Evolutionary conservation across 306 rosid genomes (phyloP).

Genomic region (Trifolium fragiferum): DNA sequence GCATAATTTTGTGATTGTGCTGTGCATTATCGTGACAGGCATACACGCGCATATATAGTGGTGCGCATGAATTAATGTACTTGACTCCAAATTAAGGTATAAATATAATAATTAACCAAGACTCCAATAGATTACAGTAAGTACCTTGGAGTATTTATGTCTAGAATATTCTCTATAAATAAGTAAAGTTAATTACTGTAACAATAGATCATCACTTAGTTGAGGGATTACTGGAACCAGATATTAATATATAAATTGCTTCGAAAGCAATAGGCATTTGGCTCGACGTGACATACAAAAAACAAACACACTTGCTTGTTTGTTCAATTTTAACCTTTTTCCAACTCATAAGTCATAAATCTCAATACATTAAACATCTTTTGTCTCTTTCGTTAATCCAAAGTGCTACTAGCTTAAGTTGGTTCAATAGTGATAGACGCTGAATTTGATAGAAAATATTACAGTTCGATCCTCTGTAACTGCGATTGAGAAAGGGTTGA

Average conservation of each 20-base stretch:
- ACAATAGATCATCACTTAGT: slow-evolving; percentile 14
- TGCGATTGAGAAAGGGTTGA: too few species aligned
- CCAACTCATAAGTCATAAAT: slow-evolving; percentile 42
- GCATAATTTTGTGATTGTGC: slow-evolving; percentile 3
- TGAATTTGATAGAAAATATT: too few species aligned
- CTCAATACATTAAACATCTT: slow-evolving; percentile 2
- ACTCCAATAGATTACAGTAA: not conserved
- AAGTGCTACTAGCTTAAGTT: not conserved
- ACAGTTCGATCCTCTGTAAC: too few species aligned
- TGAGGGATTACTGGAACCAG: slow-evolving; percentile 29
- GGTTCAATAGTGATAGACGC: too few species aligned
- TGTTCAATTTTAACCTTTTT: slow-evolving; percentile 25
- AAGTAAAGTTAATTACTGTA: not conserved
- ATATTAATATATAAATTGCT: not conserved
- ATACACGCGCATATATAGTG: not conserved
- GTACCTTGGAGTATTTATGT: not conserved
- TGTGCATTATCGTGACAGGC: not conserved
- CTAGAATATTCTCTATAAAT: slow-evolving; percentile 28
- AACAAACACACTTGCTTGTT: slow-evolving; percentile 10
- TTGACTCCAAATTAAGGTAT: not conserved
- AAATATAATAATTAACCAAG: too few species aligned
- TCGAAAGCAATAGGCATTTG: slow-evolving; percentile 45
- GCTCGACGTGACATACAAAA: slow-evolving; percentile 43
- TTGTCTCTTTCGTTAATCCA: not conserved
- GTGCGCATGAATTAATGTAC: slow-evolving; percentile 6